phyloP scores from a whole-genome alignment of 257 asterid genomes.

The Solanum rostratum region DNA sequence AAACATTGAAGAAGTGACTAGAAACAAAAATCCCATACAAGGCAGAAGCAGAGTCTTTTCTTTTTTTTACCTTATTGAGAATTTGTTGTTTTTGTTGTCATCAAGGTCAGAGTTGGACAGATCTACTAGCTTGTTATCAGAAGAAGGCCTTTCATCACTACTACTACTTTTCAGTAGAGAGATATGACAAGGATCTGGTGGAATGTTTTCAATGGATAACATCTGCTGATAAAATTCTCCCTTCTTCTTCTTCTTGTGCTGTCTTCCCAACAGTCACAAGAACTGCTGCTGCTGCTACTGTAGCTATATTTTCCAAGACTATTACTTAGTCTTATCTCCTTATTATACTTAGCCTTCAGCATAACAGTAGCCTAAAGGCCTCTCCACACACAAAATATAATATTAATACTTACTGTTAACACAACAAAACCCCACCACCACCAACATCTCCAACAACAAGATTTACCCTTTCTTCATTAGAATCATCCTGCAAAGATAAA shows the following conservation, averaged over 20 bases:
- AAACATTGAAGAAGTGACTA: background rate
- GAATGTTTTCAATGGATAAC: slow-evolving; percentile 92
- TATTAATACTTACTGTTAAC: slow-evolving; percentile 15
- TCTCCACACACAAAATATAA: slow-evolving; percentile 16
- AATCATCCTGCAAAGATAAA: slow-evolving; percentile 23
- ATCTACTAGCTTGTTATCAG: slow-evolving; percentile 43
- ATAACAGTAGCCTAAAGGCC: slow-evolving; percentile 56
- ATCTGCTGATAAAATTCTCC: slow-evolving; percentile 68
- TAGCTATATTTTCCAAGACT: slow-evolving; percentile 1
- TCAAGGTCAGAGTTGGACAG: slow-evolving; percentile 53
- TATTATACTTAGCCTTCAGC: slow-evolving; percentile 39
- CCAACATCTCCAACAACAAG: background rate
- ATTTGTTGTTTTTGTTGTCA: slow-evolving; percentile 31
- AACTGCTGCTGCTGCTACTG: slow-evolving; percentile 13
- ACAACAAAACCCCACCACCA: slow-evolving; percentile 5
- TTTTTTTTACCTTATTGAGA: slow-evolving; percentile 70
- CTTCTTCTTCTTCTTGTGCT: slow-evolving; percentile 46
- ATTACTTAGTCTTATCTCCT: slow-evolving; percentile 23
- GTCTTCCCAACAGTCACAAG: slow-evolving; percentile 82
- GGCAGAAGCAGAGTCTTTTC: background rate
- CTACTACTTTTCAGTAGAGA: slow-evolving; percentile 36
- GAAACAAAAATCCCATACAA: background rate
- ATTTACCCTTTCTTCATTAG: background rate
- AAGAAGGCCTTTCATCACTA: slow-evolving; percentile 34
- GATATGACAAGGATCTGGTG: slow-evolving; percentile 68